These are phyloP conservation scores for Daedaleopsis nitida DNA, from an alignment of 768 basidiomycete species.

Conservation along the genomic window DNA sequence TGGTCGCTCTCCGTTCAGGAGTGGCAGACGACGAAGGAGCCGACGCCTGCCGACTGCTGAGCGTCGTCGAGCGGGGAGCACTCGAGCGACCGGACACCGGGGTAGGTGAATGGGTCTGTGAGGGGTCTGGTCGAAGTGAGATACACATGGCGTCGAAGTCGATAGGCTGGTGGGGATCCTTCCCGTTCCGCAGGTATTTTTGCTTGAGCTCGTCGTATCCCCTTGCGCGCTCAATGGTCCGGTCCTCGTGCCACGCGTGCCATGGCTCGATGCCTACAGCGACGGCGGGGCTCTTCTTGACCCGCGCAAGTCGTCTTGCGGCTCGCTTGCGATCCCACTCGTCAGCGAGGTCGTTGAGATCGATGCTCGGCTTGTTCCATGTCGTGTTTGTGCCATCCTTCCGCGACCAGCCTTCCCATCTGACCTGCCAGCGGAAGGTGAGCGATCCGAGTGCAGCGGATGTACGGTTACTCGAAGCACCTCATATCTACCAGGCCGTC, in stretches of 20 bases:
- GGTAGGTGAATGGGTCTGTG: background rate
- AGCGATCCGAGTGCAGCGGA: background rate
- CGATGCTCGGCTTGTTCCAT: slow-evolving; percentile 42
- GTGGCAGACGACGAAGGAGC: background rate
- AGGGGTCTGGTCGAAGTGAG: background rate
- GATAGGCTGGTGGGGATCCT: background rate
- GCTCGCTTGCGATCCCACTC: slow-evolving; percentile 40
- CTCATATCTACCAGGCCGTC: slow-evolving; percentile 17
- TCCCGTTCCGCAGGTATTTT: slow-evolving; percentile 3
- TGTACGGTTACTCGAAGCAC: background rate
- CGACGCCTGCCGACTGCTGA: background rate
- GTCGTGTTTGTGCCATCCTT: slow-evolving; percentile 56
- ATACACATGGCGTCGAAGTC: slow-evolving; percentile 6
- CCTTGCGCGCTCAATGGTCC: slow-evolving; percentile 13
- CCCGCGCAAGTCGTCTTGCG: slow-evolving; percentile 28
- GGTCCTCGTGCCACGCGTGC: slow-evolving; percentile 8
- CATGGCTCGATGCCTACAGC: background rate
- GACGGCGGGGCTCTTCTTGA: slow-evolving; percentile 32
- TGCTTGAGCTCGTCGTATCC: slow-evolving; percentile 14
- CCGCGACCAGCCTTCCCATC: slow-evolving; percentile 54
- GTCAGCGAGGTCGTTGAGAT: slow-evolving; percentile 23
- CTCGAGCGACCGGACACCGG: background rate
- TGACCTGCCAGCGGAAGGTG: slow-evolving; percentile 37
- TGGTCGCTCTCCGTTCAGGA: background rate
- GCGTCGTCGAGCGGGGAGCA: background rate